Evolutionary conservation across 148 eudicot species (phyloP).

Genomic region (Silene latifolia): DNA sequence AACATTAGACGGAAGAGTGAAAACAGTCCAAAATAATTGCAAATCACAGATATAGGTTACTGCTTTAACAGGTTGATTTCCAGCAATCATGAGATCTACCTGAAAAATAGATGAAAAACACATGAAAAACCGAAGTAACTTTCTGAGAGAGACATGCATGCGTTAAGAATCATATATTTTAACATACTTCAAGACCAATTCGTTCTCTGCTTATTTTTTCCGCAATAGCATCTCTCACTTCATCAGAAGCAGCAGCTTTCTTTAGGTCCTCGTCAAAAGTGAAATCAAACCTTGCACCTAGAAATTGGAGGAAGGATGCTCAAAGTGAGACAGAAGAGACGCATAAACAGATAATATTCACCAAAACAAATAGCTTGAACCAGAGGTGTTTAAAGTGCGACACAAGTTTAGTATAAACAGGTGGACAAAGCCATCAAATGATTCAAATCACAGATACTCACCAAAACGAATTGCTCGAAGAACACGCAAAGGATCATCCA

Average conservation of each 20-base stretch:
- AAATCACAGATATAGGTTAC: conserved; percentile 54
- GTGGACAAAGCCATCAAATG: conserved; percentile 6
- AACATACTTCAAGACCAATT: conserved; percentile 85
- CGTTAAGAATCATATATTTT: neutral
- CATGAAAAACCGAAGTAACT: conserved; percentile 2
- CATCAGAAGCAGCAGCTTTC: conserved; percentile 74
- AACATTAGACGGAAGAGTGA: conserved; percentile 56
- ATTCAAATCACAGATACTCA: conserved; percentile 20
- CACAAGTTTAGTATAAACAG: neutral
- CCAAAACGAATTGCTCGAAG: conserved; percentile 97
- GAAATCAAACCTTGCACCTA: conserved; percentile 89
- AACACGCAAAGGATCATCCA: conserved; percentile 96
- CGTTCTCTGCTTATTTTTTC: conserved; percentile 96
- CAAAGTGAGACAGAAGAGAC: neutral
- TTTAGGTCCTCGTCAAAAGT: conserved; percentile 66
- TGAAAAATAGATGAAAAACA: conserved; percentile 29
- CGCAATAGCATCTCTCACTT: conserved; percentile 76
- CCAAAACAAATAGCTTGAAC: conserved; percentile 94
- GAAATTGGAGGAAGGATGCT: conserved; percentile 5
- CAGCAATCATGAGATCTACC: conserved; percentile 93
- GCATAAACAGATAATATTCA: conserved; percentile 21
- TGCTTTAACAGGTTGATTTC: conserved; percentile 78
- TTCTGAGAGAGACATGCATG: neutral
- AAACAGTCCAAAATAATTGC: conserved; percentile 73
- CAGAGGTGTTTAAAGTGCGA: neutral